Evolutionary conservation across 2,329 filamentous ascomycete genomes (phyloP).

Genomic region (Calonectria ilicicola): DNA sequence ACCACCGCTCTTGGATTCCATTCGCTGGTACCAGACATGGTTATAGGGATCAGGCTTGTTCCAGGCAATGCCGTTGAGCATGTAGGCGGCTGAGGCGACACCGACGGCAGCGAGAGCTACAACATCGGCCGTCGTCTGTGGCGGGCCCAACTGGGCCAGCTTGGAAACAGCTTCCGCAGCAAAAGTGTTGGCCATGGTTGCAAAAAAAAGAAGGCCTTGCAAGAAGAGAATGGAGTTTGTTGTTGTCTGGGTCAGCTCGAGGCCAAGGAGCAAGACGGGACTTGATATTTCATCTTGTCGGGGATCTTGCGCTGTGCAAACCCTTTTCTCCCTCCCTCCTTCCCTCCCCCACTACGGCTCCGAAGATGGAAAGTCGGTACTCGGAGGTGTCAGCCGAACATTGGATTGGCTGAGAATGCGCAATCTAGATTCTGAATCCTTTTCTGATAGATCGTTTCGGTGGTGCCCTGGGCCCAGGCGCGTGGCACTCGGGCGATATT

Average conservation of each 20-base stretch:
- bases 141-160: conserved; percentile 36
- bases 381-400: neutral
- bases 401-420: neutral
- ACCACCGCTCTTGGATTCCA: conserved; percentile 48
- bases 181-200: conserved; percentile 35
- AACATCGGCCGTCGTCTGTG: conserved; percentile 38
- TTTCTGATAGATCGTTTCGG: neutral
- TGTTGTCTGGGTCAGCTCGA: neutral
- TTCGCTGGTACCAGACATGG: conserved; percentile 61
- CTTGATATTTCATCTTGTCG: conserved; percentile 27
- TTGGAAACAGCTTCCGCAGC: conserved; percentile 31
- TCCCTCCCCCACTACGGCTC: conserved; percentile 1
- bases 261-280: neutral
- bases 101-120: conserved; percentile 41
- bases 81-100: conserved; percentile 46
- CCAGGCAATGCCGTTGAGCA: conserved; percentile 58
- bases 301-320: neutral
- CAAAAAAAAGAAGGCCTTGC: neutral
- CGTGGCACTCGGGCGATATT: neutral
- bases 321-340: neutral
- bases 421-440: conserved; percentile 10
- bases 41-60: conserved; percentile 62
- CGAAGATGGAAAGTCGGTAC: conserved; percentile 24
- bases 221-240: neutral
- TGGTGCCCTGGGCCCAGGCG: neutral